A percentile compares a stretch with the other conserved stretches of the same genome.
phyloP scores from a whole-genome alignment of 2,329 filamentous ascomycete genomes.

The Fusarium algeriense region DNA sequence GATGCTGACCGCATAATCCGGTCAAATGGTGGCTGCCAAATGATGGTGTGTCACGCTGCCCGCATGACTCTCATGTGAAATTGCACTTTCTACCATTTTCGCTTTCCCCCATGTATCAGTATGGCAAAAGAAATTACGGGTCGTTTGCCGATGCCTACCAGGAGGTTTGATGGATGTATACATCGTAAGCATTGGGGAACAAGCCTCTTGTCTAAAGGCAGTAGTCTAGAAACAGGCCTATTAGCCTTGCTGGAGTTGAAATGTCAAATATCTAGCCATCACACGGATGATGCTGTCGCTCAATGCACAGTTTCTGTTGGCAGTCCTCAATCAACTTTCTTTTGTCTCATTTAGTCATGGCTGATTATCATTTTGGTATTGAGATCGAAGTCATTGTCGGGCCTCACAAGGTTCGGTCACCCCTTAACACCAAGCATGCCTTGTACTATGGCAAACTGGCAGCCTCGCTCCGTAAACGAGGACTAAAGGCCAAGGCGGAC shows the following conservation, averaged over 20 bases:
- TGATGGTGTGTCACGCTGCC: not conserved
- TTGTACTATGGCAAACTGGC: not conserved
- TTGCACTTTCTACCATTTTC: not conserved
- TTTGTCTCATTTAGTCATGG: not conserved
- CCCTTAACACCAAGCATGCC: not conserved
- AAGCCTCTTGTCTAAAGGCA: too few relatives aligned
- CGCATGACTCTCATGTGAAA: not conserved
- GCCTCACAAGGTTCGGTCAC: not conserved
- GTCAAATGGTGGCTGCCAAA: accelerated
- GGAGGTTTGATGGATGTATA: not conserved
- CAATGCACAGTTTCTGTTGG: not conserved
- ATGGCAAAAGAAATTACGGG: not conserved
- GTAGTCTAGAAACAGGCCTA: too few relatives aligned
- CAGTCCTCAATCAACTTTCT: not conserved
- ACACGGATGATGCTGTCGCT: too few relatives aligned
- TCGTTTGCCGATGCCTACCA: not conserved
- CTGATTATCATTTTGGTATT: not conserved
- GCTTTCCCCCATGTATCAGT: not conserved
- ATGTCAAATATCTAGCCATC: not conserved
- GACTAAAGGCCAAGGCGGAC: not conserved
- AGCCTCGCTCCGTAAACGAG: not conserved
- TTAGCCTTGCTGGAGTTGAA: not conserved
- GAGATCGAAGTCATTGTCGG: not conserved
- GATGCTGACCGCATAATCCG: not conserved
- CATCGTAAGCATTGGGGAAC: not conserved